Percentiles rank a stretch among this genome's conserved stretches.
Evolutionary conservation across 2,329 filamentous ascomycete species (phyloP).

Genomic region (Fusarium solani-melongenae): DNA sequence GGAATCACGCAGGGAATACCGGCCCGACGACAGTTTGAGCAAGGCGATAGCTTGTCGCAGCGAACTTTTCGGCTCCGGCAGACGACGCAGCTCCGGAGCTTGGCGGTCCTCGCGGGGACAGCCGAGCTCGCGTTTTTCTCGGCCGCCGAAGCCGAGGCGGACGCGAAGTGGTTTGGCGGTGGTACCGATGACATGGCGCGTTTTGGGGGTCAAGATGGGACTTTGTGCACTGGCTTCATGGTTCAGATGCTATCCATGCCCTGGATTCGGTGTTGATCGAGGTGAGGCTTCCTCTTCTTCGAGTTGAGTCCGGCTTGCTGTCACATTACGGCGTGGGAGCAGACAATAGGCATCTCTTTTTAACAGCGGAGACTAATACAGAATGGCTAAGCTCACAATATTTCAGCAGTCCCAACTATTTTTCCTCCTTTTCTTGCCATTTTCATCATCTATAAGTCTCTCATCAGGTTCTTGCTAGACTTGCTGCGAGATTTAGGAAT

Average conservation of each 20-base stretch:
- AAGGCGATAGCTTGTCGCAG: slow-evolving; percentile 67
- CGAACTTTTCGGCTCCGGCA: slow-evolving; percentile 67
- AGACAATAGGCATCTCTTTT: neutral
- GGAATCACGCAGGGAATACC: slow-evolving; percentile 64
- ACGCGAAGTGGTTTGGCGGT: slow-evolving; percentile 10
- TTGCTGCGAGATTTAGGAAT: rapidly evolving
- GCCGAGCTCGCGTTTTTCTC: slow-evolving; percentile 39
- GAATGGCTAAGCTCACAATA: neutral
- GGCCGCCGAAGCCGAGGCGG: slow-evolving; percentile 32
- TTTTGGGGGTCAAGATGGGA: neutral
- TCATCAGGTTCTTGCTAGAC: too few relatives aligned
- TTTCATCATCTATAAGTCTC: too few relatives aligned
- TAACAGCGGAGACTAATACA: neutral
- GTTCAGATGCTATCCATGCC: neutral
- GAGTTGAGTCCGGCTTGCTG: neutral
- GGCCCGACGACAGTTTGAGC: slow-evolving; percentile 66
- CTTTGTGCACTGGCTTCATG: too few relatives aligned
- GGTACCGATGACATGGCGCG: neutral
- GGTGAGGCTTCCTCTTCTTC: neutral
- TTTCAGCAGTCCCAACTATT: neutral
- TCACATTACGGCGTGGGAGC: neutral
- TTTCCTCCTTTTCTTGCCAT: neutral
- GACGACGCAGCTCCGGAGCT: slow-evolving; percentile 60
- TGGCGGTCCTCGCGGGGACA: slow-evolving; percentile 27
- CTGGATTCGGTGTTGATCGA: neutral